Evolutionary conservation across 2,329 filamentous ascomycete genomes (phyloP).

Genomic region (Cordyceps javanica): DNA sequence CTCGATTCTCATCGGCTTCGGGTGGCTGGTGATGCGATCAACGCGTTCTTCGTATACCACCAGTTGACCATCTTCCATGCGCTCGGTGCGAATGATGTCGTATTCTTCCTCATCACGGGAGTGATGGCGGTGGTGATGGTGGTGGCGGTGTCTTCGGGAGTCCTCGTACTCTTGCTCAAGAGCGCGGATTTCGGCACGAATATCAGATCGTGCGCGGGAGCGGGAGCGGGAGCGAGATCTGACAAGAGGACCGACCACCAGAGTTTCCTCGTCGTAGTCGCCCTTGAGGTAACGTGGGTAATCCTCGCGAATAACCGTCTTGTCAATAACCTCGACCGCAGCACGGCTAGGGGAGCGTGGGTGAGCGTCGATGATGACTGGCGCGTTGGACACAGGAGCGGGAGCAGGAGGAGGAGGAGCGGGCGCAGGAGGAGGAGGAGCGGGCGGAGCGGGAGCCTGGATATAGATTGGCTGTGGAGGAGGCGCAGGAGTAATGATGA

Average conservation of each 20-base stretch:
- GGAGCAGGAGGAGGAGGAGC: conserved; percentile 15
- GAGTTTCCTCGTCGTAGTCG: conserved; percentile 24
- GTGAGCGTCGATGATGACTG: conserved; percentile 28
- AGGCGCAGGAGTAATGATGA: conserved; percentile 27
- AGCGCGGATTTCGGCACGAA: conserved; percentile 65
- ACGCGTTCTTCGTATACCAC: conserved; percentile 57
- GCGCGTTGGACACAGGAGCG: conserved; percentile 19
- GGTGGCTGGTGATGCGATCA: conserved; percentile 47
- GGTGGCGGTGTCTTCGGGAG: conserved; percentile 20
- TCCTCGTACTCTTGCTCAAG: conserved; percentile 55
- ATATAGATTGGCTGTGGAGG: conserved; percentile 13
- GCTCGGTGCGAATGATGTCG: conserved; percentile 50
- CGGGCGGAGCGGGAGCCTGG: conserved; percentile 19
- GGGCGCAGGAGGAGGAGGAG: conserved; percentile 21
- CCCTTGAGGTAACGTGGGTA: conserved; percentile 35
- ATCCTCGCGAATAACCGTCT: conserved; percentile 41
- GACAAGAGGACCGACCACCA: conserved; percentile 33
- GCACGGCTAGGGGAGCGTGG: conserved; percentile 24
- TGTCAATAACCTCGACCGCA: conserved; percentile 36
- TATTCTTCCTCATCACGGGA: conserved; percentile 36
- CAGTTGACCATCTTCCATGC: conserved; percentile 54
- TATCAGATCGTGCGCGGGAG: conserved; percentile 45
- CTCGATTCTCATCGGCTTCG: conserved; percentile 62
- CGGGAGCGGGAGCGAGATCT: conserved; percentile 32
- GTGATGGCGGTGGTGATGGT: conserved; percentile 17